Evolutionary conservation across 495 filamentous ascomycete species (phyloP), one percentile per base, ranked within the genome.

Genomic region (Pseudomonodictys pantanalensis): DNA sequence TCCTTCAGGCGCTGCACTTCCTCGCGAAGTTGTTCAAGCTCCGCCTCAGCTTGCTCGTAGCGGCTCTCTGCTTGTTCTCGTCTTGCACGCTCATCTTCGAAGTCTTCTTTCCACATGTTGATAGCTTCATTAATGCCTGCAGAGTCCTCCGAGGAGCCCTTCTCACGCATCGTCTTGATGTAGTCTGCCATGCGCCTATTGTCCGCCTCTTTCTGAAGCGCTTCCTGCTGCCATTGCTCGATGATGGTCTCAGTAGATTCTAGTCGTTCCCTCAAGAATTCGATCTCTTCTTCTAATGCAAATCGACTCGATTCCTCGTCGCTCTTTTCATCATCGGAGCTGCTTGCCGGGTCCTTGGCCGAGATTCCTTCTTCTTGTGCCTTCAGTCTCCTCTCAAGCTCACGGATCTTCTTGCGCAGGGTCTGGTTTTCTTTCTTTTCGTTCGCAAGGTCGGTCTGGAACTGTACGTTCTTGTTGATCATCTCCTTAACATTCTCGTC

Each of bases 401-500:
- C 89, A 56, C 89, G 86, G 39, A 95, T 79, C 47, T 85, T 85
- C 50, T 87, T 80, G 35, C 88, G 85, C 41, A 97, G 71, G 15
- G 82, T 76, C 67, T 92, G 92, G 52, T 89, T 92, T 46, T 97
- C 95, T 51, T 95, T 87, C 69, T 92, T 89, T 28, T 89, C 79
- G 47, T 92, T 88, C 10, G 92, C 82, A 56, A 96, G 83, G 46
- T 89, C 86, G 2, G 92, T 95, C 69, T 92, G 92, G 52, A 97
- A 78, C 71, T 97, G 92, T 12, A 97, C 91, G 71, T 96, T 98
- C 74, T 97, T 92, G 20, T 88, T 88, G 62, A 96, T 92, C 86
- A 96, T 91, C 69, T 96, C 92, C 74, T 95, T 95, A 70, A 97
- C 86, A 49, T 91, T 90, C 71, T 98, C 95, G 70, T 97, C 95